Percentiles rank a stretch among this genome's conserved stretches.
phyloP scores from a whole-genome alignment of 805 yeast species.

The Metschnikowia lunata region DNA sequence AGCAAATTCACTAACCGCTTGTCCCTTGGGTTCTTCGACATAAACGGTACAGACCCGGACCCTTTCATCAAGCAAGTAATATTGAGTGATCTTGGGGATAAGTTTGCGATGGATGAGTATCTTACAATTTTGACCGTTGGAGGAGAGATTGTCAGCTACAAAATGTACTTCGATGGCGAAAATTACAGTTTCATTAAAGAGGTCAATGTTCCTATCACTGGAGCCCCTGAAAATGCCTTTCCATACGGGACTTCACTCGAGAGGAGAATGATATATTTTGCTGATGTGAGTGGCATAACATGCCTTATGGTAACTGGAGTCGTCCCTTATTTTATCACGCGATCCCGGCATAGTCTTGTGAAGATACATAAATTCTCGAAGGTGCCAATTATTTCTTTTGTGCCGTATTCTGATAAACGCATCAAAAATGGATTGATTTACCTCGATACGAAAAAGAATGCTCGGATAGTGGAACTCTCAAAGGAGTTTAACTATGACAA shows the following conservation, averaged over 20 bases:
- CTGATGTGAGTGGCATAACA: slow-evolving; percentile 53
- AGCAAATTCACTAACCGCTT: slow-evolving; percentile 44
- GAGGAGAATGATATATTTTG: slow-evolving; percentile 58
- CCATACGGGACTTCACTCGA: slow-evolving; percentile 66
- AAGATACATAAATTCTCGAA: slow-evolving; percentile 63
- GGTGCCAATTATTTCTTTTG: slow-evolving; percentile 62
- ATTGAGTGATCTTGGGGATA: slow-evolving; percentile 63
- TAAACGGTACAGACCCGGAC: slow-evolving; percentile 55
- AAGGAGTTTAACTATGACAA: slow-evolving; percentile 50
- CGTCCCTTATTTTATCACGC: slow-evolving; percentile 64
- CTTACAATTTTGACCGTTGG: slow-evolving; percentile 72
- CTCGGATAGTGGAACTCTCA: slow-evolving; percentile 55
- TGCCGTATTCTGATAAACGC: slow-evolving; percentile 43
- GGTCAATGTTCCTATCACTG: slow-evolving; percentile 50
- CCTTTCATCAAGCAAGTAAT: slow-evolving; percentile 68
- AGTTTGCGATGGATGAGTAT: slow-evolving; percentile 50
- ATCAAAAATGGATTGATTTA: slow-evolving; percentile 56
- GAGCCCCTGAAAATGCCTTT: slow-evolving; percentile 78
- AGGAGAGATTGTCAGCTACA: slow-evolving; percentile 72
- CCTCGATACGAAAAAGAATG: slow-evolving; percentile 65
- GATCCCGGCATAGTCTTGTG: slow-evolving; percentile 59
- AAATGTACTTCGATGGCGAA: slow-evolving; percentile 47
- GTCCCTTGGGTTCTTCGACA: slow-evolving; percentile 45
- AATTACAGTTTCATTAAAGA: slow-evolving; percentile 40
- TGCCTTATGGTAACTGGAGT: slow-evolving; percentile 70